Percentiles rank a stretch among this genome's conserved stretches.
These are phyloP conservation scores for Mycena filopes DNA, from an alignment of 768 basidiomycete species.

Conservation along the genomic window DNA sequence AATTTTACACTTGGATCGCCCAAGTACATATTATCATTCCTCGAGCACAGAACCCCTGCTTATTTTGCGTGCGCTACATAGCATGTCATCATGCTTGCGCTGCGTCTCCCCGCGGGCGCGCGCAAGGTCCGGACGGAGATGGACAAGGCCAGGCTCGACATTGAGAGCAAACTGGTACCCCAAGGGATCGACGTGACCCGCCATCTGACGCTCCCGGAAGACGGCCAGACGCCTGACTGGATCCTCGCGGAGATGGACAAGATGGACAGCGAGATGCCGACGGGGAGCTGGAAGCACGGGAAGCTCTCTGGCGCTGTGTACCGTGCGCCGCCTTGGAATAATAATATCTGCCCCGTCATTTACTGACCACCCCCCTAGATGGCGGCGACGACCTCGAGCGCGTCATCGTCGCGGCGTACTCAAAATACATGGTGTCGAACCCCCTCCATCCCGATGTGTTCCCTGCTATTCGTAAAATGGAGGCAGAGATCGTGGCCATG, in stretches of 20 bases:
- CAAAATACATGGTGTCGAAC: slow-evolving; percentile 86
- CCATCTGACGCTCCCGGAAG: slow-evolving; percentile 71
- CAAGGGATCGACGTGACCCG: slow-evolving; percentile 70
- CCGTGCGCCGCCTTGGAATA: slow-evolving; percentile 53
- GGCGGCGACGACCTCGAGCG: slow-evolving; percentile 85
- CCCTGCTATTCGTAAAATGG: slow-evolving; percentile 95
- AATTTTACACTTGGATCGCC: slow-evolving; percentile 63
- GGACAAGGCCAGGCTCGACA: slow-evolving; percentile 68
- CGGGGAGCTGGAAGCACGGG: slow-evolving; percentile 70
- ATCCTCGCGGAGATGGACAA: slow-evolving; percentile 81
- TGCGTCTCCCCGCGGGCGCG: slow-evolving; percentile 70
- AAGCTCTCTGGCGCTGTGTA: slow-evolving; percentile 90
- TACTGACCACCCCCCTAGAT: slow-evolving; percentile 57
- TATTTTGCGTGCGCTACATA: slow-evolving; percentile 45
- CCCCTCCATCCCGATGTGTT: slow-evolving; percentile 95
- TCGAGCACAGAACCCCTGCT: background rate
- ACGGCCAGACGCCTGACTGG: slow-evolving; percentile 77
- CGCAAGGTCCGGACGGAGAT: slow-evolving; percentile 73
- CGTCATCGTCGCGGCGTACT: slow-evolving; percentile 83
- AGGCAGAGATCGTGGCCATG: slow-evolving; percentile 93
- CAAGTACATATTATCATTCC: slow-evolving; percentile 51
- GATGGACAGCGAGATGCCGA: slow-evolving; percentile 73
- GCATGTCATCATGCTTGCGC: slow-evolving; percentile 64
- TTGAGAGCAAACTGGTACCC: slow-evolving; percentile 76
- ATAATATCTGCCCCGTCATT: slow-evolving; percentile 1